Evolutionary conservation across 2,329 filamentous ascomycete genomes (phyloP).

Genomic region (Helicocarpus griseus): DNA sequence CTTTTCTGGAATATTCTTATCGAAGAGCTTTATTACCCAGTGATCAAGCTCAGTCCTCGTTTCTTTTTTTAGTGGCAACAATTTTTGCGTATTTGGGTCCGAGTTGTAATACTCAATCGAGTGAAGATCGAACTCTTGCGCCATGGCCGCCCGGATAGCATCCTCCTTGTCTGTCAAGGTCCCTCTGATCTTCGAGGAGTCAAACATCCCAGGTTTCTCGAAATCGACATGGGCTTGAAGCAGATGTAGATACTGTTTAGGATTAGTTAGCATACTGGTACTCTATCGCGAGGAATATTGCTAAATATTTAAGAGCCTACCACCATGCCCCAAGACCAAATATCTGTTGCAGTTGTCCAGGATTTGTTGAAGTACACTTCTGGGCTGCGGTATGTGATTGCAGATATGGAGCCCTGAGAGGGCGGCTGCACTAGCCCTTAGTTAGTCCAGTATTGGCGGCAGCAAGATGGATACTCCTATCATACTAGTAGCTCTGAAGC

Average conservation of each 20-base stretch:
- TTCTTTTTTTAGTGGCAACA: background rate
- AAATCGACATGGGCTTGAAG: conserved; percentile 6
- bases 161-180: background rate
- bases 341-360: conserved; percentile 6
- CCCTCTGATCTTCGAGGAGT: background rate
- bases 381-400: conserved; percentile 2
- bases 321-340: conserved; percentile 9
- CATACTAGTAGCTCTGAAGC: too few relatives aligned
- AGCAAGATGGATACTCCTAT: too few relatives aligned
- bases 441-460: too few relatives aligned
- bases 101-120: background rate
- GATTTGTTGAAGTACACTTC: conserved; percentile 6
- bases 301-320: background rate
- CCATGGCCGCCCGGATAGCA: background rate
- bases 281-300: too few relatives aligned
- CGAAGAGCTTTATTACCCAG: background rate
- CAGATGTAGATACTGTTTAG: too few relatives aligned
- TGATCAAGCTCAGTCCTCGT: background rate
- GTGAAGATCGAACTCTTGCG: conserved; percentile 1
- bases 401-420: background rate
- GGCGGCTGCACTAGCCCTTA: background rate
- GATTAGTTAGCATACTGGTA: too few relatives aligned
- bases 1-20: background rate
- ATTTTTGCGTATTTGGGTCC: background rate
- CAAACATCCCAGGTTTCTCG: conserved; percentile 5